phyloP scores from a whole-genome alignment of 1,284 basidiomycete species.

The Fistulina hepatica region DNA sequence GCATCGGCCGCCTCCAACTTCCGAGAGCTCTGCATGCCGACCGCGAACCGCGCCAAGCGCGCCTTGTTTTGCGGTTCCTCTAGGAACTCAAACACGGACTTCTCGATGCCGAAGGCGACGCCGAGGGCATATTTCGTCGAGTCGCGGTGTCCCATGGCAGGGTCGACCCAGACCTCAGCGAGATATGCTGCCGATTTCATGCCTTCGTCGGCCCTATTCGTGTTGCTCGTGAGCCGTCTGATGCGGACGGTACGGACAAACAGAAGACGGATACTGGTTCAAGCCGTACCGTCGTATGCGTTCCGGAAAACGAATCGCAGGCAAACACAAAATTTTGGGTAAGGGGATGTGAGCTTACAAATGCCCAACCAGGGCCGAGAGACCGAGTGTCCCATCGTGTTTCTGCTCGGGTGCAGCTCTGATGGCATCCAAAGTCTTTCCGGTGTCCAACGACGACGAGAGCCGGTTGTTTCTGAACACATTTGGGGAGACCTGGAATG shows the following conservation, averaged over 20 bases:
- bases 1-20: slow-evolving; percentile 7
- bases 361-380: slow-evolving; percentile 16
- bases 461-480: slow-evolving; percentile 33
- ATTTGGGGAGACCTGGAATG: slow-evolving; percentile 29
- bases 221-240: neutral
- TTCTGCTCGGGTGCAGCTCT: slow-evolving; percentile 17
- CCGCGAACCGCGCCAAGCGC: slow-evolving; percentile 7
- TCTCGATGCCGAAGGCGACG: too few species aligned
- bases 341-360: slow-evolving; percentile 14
- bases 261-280: too few species aligned
- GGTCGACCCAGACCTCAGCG: slow-evolving; percentile 18
- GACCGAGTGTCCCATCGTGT: slow-evolving; percentile 17
- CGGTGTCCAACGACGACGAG: slow-evolving; percentile 30
- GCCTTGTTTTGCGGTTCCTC: slow-evolving; percentile 5
- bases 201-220: slow-evolving; percentile 14
- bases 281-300: too few species aligned
- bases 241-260: neutral
- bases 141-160: slow-evolving; percentile 6
- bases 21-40: slow-evolving; percentile 9
- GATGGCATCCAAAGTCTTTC: slow-evolving; percentile 22
- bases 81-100: too few species aligned
- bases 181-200: slow-evolving; percentile 19
- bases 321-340: too few species aligned
- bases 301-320: too few species aligned
- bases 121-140: too few species aligned